phyloP scores from a whole-genome alignment of 768 basidiomycete genomes.

The Mycena galopus region DNA sequence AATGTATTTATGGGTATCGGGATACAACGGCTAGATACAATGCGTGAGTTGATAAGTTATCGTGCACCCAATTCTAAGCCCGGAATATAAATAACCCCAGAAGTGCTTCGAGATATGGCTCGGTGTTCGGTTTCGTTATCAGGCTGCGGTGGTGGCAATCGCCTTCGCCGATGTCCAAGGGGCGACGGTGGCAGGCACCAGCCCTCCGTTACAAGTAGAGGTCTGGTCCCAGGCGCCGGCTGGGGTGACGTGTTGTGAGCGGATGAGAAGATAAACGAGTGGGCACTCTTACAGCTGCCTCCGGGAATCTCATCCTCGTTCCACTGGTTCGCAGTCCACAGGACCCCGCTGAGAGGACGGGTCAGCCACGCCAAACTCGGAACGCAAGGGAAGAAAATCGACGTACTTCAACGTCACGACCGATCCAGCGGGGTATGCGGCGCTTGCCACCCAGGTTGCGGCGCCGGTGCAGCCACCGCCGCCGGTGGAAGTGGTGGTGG shows the following conservation, averaged over 20 bases:
- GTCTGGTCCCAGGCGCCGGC: constrained; percentile 25
- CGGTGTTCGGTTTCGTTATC: too few species aligned
- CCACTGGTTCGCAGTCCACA: constrained; percentile 35
- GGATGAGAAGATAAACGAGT: constrained; percentile 3
- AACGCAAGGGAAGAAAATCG: background rate
- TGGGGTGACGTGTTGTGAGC: constrained; percentile 5
- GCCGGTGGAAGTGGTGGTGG: constrained; percentile 12
- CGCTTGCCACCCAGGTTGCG: constrained; percentile 22
- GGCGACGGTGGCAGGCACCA: constrained; percentile 18
- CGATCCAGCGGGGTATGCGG: constrained; percentile 26
- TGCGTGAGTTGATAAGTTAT: too few species aligned
- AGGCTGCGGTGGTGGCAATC: too few species aligned
- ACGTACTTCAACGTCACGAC: constrained; percentile 18
- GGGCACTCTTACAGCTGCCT: constrained; percentile 20
- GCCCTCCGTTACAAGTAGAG: constrained; percentile 21
- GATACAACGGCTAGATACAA: too few species aligned
- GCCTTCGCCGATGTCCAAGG: background rate
- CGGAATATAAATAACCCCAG: too few species aligned
- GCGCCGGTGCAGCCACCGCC: constrained; percentile 31
- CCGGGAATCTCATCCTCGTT: constrained; percentile 28
- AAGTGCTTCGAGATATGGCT: too few species aligned
- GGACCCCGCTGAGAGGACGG: constrained; percentile 16
- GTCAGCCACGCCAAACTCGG: constrained; percentile 5
- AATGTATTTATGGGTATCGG: too few species aligned
- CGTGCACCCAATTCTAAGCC: too few species aligned